Conservation (phyloP, 2,329 filamentous ascomycete species). For the Rosellinia necatrix region DNA sequence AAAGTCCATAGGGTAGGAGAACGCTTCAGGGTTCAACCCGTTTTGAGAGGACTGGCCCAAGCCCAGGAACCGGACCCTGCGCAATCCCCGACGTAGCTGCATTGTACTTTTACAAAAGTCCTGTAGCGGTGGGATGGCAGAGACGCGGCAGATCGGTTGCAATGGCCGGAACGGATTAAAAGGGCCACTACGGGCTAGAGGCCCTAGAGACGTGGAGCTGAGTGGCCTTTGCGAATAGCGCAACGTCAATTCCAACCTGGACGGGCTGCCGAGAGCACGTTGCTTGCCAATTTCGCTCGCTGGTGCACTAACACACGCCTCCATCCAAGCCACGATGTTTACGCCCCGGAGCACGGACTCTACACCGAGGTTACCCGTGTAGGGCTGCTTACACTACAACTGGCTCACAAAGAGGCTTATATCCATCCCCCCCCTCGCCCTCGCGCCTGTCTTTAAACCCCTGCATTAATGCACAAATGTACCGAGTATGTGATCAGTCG, state of each 20-base stretch:
- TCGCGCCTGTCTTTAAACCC: constrained; percentile 5
- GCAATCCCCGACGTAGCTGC: constrained; percentile 20
- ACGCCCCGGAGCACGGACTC: neutral
- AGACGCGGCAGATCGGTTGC: constrained; percentile 5
- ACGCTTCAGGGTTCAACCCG: constrained; percentile 4
- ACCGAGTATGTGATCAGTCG: neutral
- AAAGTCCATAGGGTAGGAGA: neutral
- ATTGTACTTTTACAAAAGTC: constrained; percentile 34
- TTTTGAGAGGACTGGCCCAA: constrained; percentile 9
- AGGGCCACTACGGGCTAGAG: constrained; percentile 12
- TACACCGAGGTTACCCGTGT: constrained; percentile 17
- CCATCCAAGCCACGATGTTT: constrained; percentile 17
- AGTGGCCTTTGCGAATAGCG: constrained; percentile 7
- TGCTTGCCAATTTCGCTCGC: neutral
- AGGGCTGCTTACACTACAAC: too few relatives aligned
- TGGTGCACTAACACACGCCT: constrained; percentile 10
- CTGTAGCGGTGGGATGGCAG: constrained; percentile 11
- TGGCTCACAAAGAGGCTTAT: too few relatives aligned
- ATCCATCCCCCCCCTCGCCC: too few relatives aligned
- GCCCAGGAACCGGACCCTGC: constrained; percentile 7
- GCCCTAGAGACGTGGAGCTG: constrained; percentile 19
- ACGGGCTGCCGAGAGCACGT: neutral
- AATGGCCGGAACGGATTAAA: constrained; percentile 4
- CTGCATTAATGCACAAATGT: constrained; percentile 7
- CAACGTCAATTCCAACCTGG: neutral